Base-by-base conservation (phyloP, 2,329 filamentous ascomycete genomes). In the Alternaria sp. region DNA sequence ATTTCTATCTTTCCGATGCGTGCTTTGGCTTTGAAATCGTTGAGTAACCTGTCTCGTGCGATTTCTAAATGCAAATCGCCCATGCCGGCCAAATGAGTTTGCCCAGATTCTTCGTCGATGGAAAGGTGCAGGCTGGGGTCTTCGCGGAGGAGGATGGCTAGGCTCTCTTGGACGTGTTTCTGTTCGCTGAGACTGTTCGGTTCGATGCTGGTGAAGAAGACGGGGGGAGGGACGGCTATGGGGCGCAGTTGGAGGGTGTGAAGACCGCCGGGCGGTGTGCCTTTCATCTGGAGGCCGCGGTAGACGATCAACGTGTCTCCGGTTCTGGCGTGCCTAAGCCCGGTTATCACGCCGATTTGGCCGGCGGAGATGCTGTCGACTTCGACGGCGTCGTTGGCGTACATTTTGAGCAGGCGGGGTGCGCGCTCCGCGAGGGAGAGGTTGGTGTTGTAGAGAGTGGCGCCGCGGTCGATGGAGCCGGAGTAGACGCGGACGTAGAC, bases 171-270 rank as follows among this genome's bases (percentile, higher is more conserved):
- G 6, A 99, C 87, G 62, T 90, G 87, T 71, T 93, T 94, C 71
- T 93, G 91, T 68, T 94, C 93, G 30, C 90, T 87, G 30, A 92
- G 83, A 71, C 92, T 90, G 69, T 93, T 82, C 17, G 89, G 93
- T 67, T 98, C 95, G 26, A 98, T 90, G 63, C 94, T 93, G n/a
- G 96, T 90, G 79, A 98, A 99, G 75, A 97, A 97, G 0, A 99
- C 96, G 0, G 96, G 93, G 0, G 96, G 93, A 1, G 96, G 95
- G 0, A 97, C 92, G 62, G 92, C 88, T 26, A 97, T 96, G 0
- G 96, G 93, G 15, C 93, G 89, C 36, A 99, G 87, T 74, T 97
- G 93, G 15, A 98, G 83, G 15, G 86, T 89, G 53, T 90, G 89
- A 52, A 97, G 82, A 1, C 88, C 86, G 15, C 89, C 86, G 17